Conservation (phyloP, 1,139 yeast species). For the Pichia sp. region DNA sequence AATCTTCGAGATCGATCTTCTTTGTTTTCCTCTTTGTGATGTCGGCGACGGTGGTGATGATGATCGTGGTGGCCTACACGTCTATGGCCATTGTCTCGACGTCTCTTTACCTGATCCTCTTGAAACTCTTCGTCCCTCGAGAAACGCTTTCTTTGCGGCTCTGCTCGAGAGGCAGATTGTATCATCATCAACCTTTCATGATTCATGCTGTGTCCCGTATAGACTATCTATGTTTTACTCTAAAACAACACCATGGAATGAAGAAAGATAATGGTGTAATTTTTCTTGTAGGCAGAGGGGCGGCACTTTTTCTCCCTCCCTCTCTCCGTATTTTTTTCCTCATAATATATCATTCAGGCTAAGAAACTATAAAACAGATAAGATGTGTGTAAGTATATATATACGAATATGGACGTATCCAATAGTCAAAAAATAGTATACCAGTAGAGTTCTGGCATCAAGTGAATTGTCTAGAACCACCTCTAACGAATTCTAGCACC, state of each 20-base stretch:
- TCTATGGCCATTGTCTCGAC: not conserved
- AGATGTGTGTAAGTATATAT: not conserved
- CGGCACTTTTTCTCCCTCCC: not conserved
- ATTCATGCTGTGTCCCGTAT: not conserved
- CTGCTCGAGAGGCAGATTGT: not conserved
- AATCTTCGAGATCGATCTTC: not conserved
- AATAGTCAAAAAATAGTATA: not conserved
- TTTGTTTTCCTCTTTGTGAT: not conserved
- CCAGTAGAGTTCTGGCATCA: constrained; percentile 26
- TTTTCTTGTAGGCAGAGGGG: not conserved
- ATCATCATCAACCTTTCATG: not conserved
- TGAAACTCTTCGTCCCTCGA: not conserved
- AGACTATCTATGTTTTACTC: no score
- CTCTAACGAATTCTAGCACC: constrained; percentile 90
- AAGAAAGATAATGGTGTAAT: not conserved
- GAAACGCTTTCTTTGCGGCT: not conserved
- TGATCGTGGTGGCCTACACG: not conserved
- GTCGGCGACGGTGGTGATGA: not conserved
- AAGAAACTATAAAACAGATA: constrained; percentile 8
- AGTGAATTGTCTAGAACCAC: constrained; percentile 87
- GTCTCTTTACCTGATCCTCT: not conserved
- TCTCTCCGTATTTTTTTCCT: not conserved
- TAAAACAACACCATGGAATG: no score
- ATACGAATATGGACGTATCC: not conserved
- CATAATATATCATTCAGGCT: not conserved